Evolutionary conservation across 306 rosid genomes (phyloP).

Genomic region (Hippophae tibetana): DNA sequence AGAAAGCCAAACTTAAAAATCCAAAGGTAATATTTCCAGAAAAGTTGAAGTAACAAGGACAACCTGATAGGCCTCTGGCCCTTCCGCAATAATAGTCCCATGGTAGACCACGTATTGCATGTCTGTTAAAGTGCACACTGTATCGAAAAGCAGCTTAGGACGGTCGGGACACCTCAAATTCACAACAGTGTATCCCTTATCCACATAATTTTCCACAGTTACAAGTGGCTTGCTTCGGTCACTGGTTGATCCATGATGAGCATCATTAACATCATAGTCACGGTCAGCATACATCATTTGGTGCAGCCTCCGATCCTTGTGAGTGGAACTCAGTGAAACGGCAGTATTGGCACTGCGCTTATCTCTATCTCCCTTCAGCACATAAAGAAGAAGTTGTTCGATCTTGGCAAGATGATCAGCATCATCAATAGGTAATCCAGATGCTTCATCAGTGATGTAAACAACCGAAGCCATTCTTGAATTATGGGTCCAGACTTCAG

Average conservation of each 20-base stretch:
- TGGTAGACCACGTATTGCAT: slow-evolving; percentile 96
- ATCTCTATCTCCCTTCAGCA: slow-evolving; percentile 76
- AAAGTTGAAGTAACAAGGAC: slow-evolving; percentile 10
- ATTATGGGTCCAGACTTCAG: slow-evolving; percentile 98
- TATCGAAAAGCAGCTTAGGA: slow-evolving; percentile 73
- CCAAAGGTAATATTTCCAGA: slow-evolving; percentile 1
- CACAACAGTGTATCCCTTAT: slow-evolving; percentile 91
- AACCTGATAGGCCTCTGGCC: slow-evolving; percentile 93
- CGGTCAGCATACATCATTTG: slow-evolving; percentile 99
- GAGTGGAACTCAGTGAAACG: slow-evolving; percentile 85
- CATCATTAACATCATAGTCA: slow-evolving; percentile 51
- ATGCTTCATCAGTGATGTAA: slow-evolving; percentile 57
- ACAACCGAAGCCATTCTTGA: slow-evolving; percentile 96
- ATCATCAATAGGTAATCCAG: slow-evolving; percentile 50
- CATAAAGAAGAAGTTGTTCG: slow-evolving; percentile 64
- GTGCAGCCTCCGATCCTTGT: slow-evolving; percentile 93
- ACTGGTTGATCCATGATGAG: slow-evolving; percentile 37
- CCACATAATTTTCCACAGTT: slow-evolving; percentile 60
- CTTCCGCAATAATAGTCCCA: slow-evolving; percentile 83
- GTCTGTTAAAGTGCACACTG: slow-evolving; percentile 85
- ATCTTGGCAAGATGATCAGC: slow-evolving; percentile 56
- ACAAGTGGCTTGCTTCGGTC: slow-evolving; percentile 52
- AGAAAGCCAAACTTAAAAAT: neutral
- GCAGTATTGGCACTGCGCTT: slow-evolving; percentile 79
- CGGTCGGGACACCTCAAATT: slow-evolving; percentile 87